Evolutionary conservation across 2,329 filamentous ascomycete genomes (phyloP).

Genomic region (Epichloe coenophiala): DNA sequence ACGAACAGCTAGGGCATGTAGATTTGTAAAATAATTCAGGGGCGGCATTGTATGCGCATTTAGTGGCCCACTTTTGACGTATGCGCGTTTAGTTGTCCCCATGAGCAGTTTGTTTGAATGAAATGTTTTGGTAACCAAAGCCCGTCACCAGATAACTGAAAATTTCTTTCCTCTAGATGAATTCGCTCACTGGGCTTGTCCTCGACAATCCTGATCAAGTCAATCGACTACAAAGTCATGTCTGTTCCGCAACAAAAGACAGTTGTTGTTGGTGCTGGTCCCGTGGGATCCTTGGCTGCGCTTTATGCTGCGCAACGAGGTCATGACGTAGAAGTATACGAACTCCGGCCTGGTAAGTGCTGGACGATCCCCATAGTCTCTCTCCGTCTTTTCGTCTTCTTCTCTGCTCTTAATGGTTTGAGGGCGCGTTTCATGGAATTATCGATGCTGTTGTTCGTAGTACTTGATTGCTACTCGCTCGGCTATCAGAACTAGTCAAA

Average conservation of each 20-base stretch:
- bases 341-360: slow-evolving; percentile 74
- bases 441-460: neutral
- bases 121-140: neutral
- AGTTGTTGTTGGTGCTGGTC: slow-evolving; percentile 80
- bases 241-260: slow-evolving; percentile 44
- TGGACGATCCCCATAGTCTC: neutral
- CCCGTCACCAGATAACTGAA: neutral
- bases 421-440: too few relatives aligned
- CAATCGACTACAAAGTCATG: neutral
- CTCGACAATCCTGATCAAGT: neutral
- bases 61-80: too few relatives aligned
- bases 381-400: neutral
- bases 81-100: too few relatives aligned
- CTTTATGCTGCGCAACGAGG: slow-evolving; percentile 84
- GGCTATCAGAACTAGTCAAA: neutral
- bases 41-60: too few relatives aligned
- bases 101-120: neutral
- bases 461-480: neutral
- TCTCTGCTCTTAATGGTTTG: too few relatives aligned
- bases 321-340: slow-evolving; percentile 85
- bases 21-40: too few relatives aligned
- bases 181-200: neutral
- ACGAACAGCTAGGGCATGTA: too few relatives aligned
- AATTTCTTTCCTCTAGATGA: neutral
- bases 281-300: slow-evolving; percentile 82